Conservation (phyloP, 2,329 filamentous ascomycete genomes). For the Colletotrichum theobromicola region DNA sequence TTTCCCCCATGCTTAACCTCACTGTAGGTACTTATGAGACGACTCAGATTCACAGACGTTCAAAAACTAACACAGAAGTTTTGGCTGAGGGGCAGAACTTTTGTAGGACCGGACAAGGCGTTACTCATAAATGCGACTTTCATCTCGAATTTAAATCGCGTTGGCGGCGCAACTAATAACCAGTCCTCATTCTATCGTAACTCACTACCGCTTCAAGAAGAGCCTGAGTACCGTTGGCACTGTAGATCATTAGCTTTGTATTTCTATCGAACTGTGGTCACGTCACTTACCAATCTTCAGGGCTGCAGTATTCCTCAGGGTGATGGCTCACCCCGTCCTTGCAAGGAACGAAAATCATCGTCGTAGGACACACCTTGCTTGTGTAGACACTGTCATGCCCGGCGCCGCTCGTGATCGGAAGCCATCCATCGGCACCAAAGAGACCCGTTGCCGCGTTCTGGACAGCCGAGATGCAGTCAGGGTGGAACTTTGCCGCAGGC, state of each 20-base stretch:
- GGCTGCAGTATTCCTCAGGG: slow-evolving; percentile 65
- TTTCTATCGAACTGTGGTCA: neutral
- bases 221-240: slow-evolving; percentile 24
- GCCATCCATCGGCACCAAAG: slow-evolving; percentile 46
- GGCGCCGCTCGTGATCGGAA: slow-evolving; percentile 45
- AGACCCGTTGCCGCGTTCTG: slow-evolving; percentile 63
- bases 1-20: neutral
- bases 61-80: neutral
- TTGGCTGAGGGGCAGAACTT: neutral
- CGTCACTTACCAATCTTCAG: slow-evolving; percentile 55
- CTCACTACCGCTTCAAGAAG: slow-evolving; percentile 24
- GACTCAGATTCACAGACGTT: neutral
- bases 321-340: slow-evolving; percentile 68
- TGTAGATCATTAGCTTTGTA: neutral
- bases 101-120: neutral
- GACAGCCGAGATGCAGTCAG: slow-evolving; percentile 71
- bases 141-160: neutral
- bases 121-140: neutral
- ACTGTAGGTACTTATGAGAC: neutral
- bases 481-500: slow-evolving; percentile 68
- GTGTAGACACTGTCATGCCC: slow-evolving; percentile 63
- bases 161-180: neutral
- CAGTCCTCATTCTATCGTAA: slow-evolving; percentile 20
- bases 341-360: slow-evolving; percentile 72
- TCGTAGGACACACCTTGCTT: slow-evolving; percentile 62